Percentiles rank a stretch among this genome's conserved stretches.
phyloP scores from a whole-genome alignment of 225 moss, liverwort and hornwort genomes.

The Ulota crispa region DNA sequence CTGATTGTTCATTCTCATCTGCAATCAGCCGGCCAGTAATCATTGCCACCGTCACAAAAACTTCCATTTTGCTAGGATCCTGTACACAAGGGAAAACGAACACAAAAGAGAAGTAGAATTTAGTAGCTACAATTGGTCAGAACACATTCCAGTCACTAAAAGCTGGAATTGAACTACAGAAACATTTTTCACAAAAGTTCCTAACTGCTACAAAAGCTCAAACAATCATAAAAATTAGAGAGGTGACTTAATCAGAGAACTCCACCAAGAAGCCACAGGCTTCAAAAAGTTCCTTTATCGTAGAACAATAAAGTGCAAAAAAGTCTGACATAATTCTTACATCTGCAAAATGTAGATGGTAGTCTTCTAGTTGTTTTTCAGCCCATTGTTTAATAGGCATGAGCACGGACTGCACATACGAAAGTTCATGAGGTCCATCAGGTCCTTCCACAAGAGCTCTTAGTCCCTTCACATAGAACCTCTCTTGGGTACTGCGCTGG shows the following conservation, averaged over 20 bases:
- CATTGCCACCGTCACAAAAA: conserved; percentile 85
- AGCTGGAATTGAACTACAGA: not conserved
- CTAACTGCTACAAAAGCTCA: conserved; percentile 7
- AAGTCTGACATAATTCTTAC: conserved; percentile 35
- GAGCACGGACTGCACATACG: conserved; percentile 91
- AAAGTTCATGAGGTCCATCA: conserved; percentile 69
- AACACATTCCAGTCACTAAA: not conserved
- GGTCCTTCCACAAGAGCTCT: conserved; percentile 64
- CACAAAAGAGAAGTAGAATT: conserved; percentile 12
- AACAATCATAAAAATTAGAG: not conserved
- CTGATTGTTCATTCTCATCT: conserved; percentile 70
- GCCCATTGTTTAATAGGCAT: conserved; percentile 92
- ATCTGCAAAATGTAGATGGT: conserved; percentile 79
- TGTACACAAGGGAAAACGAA: conserved; percentile 25
- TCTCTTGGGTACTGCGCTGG: conserved; percentile 86
- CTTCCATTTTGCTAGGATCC: conserved; percentile 76
- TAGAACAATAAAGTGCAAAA: not conserved
- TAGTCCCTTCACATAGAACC: conserved; percentile 77
- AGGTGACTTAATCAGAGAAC: not conserved
- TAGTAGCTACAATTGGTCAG: conserved; percentile 9
- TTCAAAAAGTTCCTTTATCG: conserved; percentile 4
- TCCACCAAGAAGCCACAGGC: conserved; percentile 8
- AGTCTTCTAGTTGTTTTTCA: conserved; percentile 85
- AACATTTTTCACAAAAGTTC: not conserved
- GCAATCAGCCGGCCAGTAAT: conserved; percentile 79